Evolutionary conservation across 768 basidiomycete genomes (phyloP), one percentile per base, ranked within the genome.

Genomic region (Lactarius hatsudake): DNA sequence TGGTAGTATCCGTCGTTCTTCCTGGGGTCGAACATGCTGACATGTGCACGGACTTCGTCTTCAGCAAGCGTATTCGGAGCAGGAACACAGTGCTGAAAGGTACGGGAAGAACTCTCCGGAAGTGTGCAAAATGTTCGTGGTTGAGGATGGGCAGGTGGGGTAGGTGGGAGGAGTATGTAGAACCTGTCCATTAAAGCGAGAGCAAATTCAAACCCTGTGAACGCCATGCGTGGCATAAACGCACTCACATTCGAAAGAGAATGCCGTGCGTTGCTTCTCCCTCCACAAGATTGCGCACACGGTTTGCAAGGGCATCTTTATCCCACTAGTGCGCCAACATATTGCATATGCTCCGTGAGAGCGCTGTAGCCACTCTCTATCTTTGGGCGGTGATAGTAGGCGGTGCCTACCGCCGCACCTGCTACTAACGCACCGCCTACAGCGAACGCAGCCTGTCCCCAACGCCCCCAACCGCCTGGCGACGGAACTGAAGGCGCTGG

Each of bases 1-100:
- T 87, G 86, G 73, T 96, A 96, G 77, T 94, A 97, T 23, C 94
- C 94, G 71, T 96, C 94, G 72, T 97, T 96, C 28, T 86, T 87
- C 69, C 80, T 83, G 6, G 86, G 83, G 65, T 83, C 82, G 77
- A 97, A 98, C 90, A 98, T 96, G 40, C 88, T 88, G 42, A 86
- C 91, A 74, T 98, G 95, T 7, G 93, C 94, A 66, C 88, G 81
- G 10, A 96, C 77, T 76, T 96, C 94, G 73, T 94, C 90, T 28
- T 81, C 67, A 0, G 88, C 90, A 30, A 88, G 74, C 4, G 79
- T 82, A 71, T 96, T 97, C 36, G 79, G 80, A 2, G 86, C 83
- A 20, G 88, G 83, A 15, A 83, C 68, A 73, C 93, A 96, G 73
- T 85, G 81, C 6, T 81, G 69, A 62, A 79, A 79, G 56, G 81